Evolutionary conservation across 352 stramenopile species (phyloP), one percentile per base, ranked within the genome.

Genomic region (Pythium sp.): DNA sequence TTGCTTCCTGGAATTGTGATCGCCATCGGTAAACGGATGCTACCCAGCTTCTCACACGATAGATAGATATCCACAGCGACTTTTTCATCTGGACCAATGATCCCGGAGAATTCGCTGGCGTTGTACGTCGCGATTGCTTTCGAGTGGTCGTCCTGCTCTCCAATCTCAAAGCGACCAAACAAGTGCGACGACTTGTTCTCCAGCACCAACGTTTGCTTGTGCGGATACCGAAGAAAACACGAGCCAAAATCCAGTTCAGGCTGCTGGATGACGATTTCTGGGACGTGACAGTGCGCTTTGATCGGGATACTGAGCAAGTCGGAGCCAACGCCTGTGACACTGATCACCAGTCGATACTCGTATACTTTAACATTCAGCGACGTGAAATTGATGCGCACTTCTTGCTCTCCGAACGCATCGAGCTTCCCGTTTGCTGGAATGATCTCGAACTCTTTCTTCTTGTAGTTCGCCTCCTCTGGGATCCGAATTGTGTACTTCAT

Each of bases 191-290:
- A 95, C 30, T 81, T 90, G 77, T 99, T 99, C 58, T 94, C 80
- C 20, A 99, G 65, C 14, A 85, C 65, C 2, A 99, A 73, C 41
- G 82, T 88, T 62, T 93, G 74, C 30, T 85, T 87, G 81, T 98
- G 97, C 0, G 94, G 87, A 73, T 98, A 98, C 2, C 94, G 84
- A 18, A 99, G 71, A 64, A 96, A 99, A 59, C 90, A 96, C 32
- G 85, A 72, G 2, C 91, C 95, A 65, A 97, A 99, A 54, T 97
- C 78, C 3, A 98, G 65, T 58, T 97, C 90, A 4, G 78, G 58
- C 38, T 76, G 73, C 22, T 77, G 68, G 47, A 97, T 56, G 2
- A 64, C 57, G 28, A 98, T 71, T 12, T 97, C 84, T 0, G 91
- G 89, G 12, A 97, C 89, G 46, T 92, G 79, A 49, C 93, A 98